Evolutionary conservation across 192 early-diverging fungal genomes (phyloP), one percentile per base, ranked within the genome.

Genomic region (Coemansia sp.): DNA sequence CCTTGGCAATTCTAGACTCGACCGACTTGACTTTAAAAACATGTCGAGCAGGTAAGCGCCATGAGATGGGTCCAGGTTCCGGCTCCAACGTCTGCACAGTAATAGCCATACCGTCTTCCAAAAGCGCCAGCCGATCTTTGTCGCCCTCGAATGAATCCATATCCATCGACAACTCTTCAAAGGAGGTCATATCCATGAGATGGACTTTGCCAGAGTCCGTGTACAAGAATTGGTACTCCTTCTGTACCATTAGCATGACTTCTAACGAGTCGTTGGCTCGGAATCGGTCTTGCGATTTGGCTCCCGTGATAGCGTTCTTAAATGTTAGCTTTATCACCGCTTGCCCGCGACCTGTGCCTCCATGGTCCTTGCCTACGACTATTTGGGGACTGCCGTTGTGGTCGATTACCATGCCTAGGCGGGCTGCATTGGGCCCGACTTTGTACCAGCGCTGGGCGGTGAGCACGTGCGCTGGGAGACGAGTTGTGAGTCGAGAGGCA

Each of bases 211-310:
- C 66, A 43, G 86, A 88, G 44, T 85, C 88, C 22, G 73, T 67
- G 69, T 96, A 96, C 8, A 96, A 84, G 63, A 80, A 93, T 80
- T 91, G 88, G 70, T 88, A 89, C 41, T 76, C 55, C 63, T 89
- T 86, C 55, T 87, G 86, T 0, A 85, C 82, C 38, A 96, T 65
- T 30, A 86, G 78, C 69, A 89, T 85, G 29, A 91, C 89, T 66
- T 95, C 93, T 13, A 94, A 73, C 56, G 76, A 75, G 61, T 89
- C 87, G 64, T 81, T 85, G 20, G 89, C 80, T 73, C 89, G 88
- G 73, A 91, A 92, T 1, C 94, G 85, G 73, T 92, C 90, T 8
- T 82, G 73, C 18, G 80, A 64, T 50, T 88, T 87, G 11, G 74
- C 63, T 27, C 84, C 85, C 0, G 87, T 84, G 13, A 87, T 66